phyloP scores from a whole-genome alignment of 2,329 filamentous ascomycete genomes.

The Aulographum hederae region DNA sequence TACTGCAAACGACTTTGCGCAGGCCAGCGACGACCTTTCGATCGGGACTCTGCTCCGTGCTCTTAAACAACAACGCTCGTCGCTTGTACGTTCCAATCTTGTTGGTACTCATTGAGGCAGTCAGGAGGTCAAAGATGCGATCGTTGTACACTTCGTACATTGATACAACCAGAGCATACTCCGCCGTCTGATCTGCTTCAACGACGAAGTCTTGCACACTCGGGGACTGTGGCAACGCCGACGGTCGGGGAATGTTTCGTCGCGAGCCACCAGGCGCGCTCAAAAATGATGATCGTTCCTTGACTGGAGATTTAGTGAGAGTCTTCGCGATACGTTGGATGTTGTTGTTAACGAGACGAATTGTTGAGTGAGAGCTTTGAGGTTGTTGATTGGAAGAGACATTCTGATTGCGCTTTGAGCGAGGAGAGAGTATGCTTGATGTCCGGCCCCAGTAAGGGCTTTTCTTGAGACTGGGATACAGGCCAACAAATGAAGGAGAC shows the following conservation, averaged over 20 bases:
- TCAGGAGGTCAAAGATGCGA: slow-evolving; percentile 84
- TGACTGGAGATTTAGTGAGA: slow-evolving; percentile 12
- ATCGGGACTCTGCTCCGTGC: slow-evolving; percentile 71
- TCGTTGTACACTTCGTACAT: slow-evolving; percentile 99
- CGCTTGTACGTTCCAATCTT: slow-evolving; percentile 36
- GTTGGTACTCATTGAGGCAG: slow-evolving; percentile 19
- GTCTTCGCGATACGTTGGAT: not conserved
- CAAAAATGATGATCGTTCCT: slow-evolving; percentile 39
- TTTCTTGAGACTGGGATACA: slow-evolving; percentile 10
- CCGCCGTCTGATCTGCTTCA: slow-evolving; percentile 46
- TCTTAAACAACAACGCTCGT: slow-evolving; percentile 79
- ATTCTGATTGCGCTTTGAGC: not conserved
- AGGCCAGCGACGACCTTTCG: slow-evolving; percentile 89
- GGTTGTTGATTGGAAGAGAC: not conserved
- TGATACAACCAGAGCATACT: slow-evolving; percentile 78
- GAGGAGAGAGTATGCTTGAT: too few relatives aligned
- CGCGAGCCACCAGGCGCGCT: slow-evolving; percentile 32
- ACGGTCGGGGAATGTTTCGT: slow-evolving; percentile 44
- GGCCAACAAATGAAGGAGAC: slow-evolving; percentile 5
- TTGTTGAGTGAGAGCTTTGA: not conserved
- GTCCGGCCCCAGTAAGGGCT: not conserved
- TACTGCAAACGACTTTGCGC: slow-evolving; percentile 74
- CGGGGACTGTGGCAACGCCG: slow-evolving; percentile 54
- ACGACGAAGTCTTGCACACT: slow-evolving; percentile 55
- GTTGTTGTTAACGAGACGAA: not conserved